Base-by-base conservation (phyloP, 108 stramenopile genomes). In the Mediolabrus comicus region DNA sequence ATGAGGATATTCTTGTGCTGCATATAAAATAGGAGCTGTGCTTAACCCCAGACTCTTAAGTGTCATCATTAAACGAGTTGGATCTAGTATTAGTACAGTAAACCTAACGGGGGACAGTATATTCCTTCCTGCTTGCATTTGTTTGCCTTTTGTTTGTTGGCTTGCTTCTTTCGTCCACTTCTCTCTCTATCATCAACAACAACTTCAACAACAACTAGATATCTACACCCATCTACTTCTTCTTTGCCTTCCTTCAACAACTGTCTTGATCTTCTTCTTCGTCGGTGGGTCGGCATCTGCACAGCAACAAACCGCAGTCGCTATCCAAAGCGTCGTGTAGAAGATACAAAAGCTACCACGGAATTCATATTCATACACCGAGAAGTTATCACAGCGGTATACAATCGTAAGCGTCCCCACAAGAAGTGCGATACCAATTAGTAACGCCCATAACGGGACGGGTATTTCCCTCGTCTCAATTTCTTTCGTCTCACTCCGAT, bases 1-100 rank as follows among this genome's bases (percentile, higher is more conserved):
- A 49, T 89, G 80, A 13, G 81, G 75, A 49, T 71, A 78, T 72
- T 94, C 91, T 78, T 97, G 93, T 3, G 96, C 94, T 3, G 97
- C 96, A 67, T 97, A 98, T 31, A 98, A 62, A 46, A 98, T 95
- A 4, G 96, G 97, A 2, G 97, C 97, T n/a, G 97, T 98, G 55
- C 96, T 96, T 26, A 98, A 83, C 16, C 97, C 97, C 22, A 97
- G 74, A 38, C 84, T 88, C 95, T 88, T 86, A 49, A n/a, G n/a
- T n/a, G n/a, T n/a, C n/a, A n/a, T n/a, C n/a, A n/a, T n/a, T n/a
- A n/a, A n/a, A n/a, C n/a, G n/a, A 16, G 53, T 64, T 17, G 71
- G n/a, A n/a, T n/a, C n/a, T n/a, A n/a, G n/a, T n/a, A n/a, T n/a
- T n/a, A n/a, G n/a, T n/a, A n/a, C n/a, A n/a, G n/a, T n/a, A n/a